A percentile compares a stretch with the other conserved stretches of the same genome.
Conservation (phyloP, 164 flowering plant genomes). For the Vitis cinerea region DNA sequence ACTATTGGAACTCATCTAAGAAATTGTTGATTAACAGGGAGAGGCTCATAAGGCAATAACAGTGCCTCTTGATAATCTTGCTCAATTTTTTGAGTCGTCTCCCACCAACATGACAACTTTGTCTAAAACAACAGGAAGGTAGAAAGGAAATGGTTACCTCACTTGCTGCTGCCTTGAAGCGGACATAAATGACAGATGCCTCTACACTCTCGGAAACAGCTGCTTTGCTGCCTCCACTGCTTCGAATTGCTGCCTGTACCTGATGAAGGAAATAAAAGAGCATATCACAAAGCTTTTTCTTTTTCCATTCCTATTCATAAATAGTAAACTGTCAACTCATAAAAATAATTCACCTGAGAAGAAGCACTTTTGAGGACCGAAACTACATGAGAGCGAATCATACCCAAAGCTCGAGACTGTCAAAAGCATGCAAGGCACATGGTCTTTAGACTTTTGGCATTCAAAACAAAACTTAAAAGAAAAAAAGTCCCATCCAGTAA, state of each 20-base stretch:
- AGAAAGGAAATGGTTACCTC: constrained; percentile 52
- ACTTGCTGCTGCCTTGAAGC: constrained; percentile 94
- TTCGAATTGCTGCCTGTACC: constrained; percentile 73
- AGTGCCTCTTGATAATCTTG: no score
- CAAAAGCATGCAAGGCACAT: constrained; percentile 6
- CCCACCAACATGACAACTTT: background rate
- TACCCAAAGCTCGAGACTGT: constrained; percentile 92
- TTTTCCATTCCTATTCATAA: background rate
- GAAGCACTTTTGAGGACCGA: constrained; percentile 86
- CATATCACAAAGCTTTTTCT: background rate
- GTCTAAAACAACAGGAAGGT: background rate
- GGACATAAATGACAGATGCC: constrained; percentile 89
- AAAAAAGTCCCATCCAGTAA: background rate
- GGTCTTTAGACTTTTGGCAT: constrained; percentile 1
- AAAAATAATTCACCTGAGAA: constrained; percentile 60
- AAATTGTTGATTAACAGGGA: no score
- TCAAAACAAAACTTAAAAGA: constrained; percentile 1
- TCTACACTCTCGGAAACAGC: constrained; percentile 90
- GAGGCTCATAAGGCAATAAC: no score
- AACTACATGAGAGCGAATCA: constrained; percentile 84
- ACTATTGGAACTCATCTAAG: no score
- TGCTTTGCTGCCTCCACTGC: constrained; percentile 52
- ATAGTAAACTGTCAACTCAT: background rate
- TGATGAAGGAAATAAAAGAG: constrained; percentile 28
- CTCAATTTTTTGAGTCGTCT: background rate